Percentiles rank a stretch among this genome's conserved stretches.
phyloP scores from a whole-genome alignment of 1,284 basidiomycete species.

The Moesziomyces sp. region DNA sequence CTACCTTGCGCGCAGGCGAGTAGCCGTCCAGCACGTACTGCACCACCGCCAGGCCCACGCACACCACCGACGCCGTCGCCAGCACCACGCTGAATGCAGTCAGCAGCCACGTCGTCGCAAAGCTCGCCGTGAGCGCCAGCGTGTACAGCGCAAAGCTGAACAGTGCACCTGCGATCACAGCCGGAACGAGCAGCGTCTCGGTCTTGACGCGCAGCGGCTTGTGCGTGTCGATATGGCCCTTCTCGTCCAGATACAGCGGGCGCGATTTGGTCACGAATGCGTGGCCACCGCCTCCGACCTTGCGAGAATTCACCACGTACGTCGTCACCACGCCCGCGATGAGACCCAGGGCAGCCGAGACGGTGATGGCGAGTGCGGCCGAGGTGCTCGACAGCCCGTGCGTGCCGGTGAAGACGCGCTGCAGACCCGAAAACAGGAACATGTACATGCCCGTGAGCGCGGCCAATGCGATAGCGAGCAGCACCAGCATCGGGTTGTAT shows the following conservation, averaged over 20 bases:
- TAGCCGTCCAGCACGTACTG: constrained; percentile 46
- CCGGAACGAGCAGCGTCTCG: constrained; percentile 34
- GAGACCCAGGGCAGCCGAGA: constrained; percentile 23
- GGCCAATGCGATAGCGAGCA: constrained; percentile 15
- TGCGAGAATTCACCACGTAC: constrained; percentile 21
- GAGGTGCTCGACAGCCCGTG: constrained; percentile 17
- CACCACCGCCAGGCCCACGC: constrained; percentile 7
- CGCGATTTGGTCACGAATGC: constrained; percentile 24
- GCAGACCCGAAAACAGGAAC: constrained; percentile 29
- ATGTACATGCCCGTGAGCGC: constrained; percentile 31
- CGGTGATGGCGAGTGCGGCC: constrained; percentile 18
- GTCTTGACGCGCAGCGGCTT: constrained; percentile 30
- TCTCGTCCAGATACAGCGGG: constrained; percentile 50
- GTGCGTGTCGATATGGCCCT: constrained; percentile 50
- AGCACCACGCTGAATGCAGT: constrained; percentile 32
- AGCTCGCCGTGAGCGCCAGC: constrained; percentile 36
- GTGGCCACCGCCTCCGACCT: background rate
- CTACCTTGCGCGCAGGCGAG: constrained; percentile 23
- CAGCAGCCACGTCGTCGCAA: constrained; percentile 36
- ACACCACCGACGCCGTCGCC: constrained; percentile 20
- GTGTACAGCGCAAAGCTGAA: constrained; percentile 51
- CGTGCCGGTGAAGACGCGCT: constrained; percentile 18
- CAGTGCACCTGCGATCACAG: constrained; percentile 12
- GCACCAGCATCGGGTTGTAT: constrained; percentile 24
- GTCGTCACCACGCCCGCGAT: constrained; percentile 13